Evolutionary conservation across 768 basidiomycete species (phyloP), one percentile per base, ranked within the genome.

Genomic region (Astraeus odoratus): DNA sequence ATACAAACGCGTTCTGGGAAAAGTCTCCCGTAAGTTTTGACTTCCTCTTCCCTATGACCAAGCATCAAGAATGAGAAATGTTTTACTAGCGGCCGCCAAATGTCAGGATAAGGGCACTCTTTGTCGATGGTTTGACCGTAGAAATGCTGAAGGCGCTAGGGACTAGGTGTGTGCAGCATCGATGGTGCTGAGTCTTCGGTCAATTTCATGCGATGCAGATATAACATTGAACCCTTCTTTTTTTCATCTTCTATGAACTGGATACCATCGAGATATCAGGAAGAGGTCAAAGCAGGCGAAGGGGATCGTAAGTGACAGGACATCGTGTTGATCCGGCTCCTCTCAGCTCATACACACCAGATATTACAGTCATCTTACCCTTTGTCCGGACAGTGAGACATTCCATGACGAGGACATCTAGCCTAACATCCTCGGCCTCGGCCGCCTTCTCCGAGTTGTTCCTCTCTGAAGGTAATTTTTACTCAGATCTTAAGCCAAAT

Each of bases 251-350:
- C 78, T 2, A 56, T 78, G 2, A 80, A 77, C 48, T 81, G 79
- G 80, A 84, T 82, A 49, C 81, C 81, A 2, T 77, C 78, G 1
- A 73, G 80, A 43, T 84, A 75, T 42, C 74, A 80, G 49, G 80
- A 81, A 51, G 72, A 69, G 39, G 46, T 71, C 1, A 27, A 51
- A 4, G 54, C 56, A 13, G 59, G 60, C 1, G 30, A 62, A 37
- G 72, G 77, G 52, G 80, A 82, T 60, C 80, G 78, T 81, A 51
- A 52, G 78, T 19, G 60, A 33, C 65, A 70, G 25, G 64, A 71
- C 13, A 15, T 40, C 50, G 10, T 57, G 42, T 4, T 31, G 30
- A n/a, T n/a, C 9, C 35, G 23, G 26, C 13, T 37, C 25, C 20
- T 9, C 16, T 37, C 40, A 18, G n/a, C 43, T 46, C 12, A 47